Evolutionary conservation across 108 stramenopile genomes (phyloP).

Genomic region (Aureococcus anophagefferens): DNA sequence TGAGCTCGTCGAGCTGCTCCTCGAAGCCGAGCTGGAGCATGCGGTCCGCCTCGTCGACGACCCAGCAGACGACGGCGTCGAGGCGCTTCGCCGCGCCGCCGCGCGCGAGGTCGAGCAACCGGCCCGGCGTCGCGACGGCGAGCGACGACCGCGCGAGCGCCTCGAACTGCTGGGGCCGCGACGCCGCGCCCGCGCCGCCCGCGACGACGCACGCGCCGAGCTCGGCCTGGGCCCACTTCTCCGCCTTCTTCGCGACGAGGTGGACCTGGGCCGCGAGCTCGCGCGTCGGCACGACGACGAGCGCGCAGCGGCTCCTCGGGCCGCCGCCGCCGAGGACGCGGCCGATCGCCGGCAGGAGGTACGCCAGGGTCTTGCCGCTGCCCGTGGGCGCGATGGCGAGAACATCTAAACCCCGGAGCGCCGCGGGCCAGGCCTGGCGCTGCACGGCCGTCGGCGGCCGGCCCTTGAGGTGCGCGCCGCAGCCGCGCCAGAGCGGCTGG

Average conservation of each 20-base stretch:
- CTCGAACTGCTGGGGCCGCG: background rate
- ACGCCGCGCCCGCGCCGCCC: background rate
- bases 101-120: background rate
- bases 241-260: background rate
- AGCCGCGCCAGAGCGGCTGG: background rate
- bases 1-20: constrained; percentile 12
- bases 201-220: background rate
- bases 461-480: background rate
- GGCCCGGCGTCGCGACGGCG: constrained; percentile 1
- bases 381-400: background rate
- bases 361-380: background rate
- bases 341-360: background rate
- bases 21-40: constrained; percentile 16
- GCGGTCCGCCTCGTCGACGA: constrained; percentile 11
- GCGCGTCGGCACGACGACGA: constrained; percentile 9
- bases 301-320: background rate
- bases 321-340: background rate
- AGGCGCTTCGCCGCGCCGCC: background rate
- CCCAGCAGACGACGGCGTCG: background rate
- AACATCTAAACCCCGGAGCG: background rate
- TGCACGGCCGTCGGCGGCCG: background rate
- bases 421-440: constrained; percentile 1
- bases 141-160: no score
- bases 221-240: background rate
- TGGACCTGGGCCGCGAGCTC: constrained; percentile 12